These are phyloP conservation scores for Phytophthora tentaculata DNA, from an alignment of 352 stramenopile species.

Conservation along the genomic window DNA sequence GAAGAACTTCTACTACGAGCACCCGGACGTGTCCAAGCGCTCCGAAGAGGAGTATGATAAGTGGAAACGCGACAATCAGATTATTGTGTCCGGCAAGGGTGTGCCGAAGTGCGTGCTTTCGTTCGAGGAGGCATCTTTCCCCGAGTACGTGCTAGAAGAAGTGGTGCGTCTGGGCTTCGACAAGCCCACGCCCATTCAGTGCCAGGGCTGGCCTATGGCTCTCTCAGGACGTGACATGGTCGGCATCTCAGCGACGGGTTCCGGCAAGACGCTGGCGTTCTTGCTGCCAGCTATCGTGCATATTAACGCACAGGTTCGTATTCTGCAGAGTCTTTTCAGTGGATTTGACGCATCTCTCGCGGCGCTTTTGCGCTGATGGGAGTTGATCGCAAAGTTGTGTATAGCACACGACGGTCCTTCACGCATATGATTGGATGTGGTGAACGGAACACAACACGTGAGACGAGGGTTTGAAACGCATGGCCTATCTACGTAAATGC, in stretches of 20 bases:
- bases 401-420: conserved; percentile 31
- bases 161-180: conserved; percentile 98
- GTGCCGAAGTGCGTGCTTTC: conserved; percentile 98
- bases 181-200: conserved; percentile 92
- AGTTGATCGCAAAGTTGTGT: conserved; percentile 38
- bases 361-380: conserved; percentile 36
- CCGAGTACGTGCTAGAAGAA: conserved; percentile 97
- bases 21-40: conserved; percentile 96
- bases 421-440: conserved; percentile 23
- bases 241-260: conserved; percentile 97
- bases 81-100: conserved; percentile 94
- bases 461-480: conserved; percentile 32
- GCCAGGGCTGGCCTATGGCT: conserved; percentile 99
- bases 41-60: conserved; percentile 90
- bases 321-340: conserved; percentile 34
- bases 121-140: conserved; percentile 94
- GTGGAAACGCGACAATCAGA: conserved; percentile 95
- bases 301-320: conserved; percentile 99
- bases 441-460: conserved; percentile 30
- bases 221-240: conserved; percentile 98
- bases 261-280: conserved; percentile 98
- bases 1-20: conserved; percentile 99
- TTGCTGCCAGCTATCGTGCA: conserved; percentile 99
- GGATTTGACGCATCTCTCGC: conserved; percentile 21
- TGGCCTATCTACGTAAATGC: conserved; percentile 28